These are phyloP conservation scores for Hippophae tibetana DNA, from an alignment of 306 rosid genomes.

Conservation along the genomic window DNA sequence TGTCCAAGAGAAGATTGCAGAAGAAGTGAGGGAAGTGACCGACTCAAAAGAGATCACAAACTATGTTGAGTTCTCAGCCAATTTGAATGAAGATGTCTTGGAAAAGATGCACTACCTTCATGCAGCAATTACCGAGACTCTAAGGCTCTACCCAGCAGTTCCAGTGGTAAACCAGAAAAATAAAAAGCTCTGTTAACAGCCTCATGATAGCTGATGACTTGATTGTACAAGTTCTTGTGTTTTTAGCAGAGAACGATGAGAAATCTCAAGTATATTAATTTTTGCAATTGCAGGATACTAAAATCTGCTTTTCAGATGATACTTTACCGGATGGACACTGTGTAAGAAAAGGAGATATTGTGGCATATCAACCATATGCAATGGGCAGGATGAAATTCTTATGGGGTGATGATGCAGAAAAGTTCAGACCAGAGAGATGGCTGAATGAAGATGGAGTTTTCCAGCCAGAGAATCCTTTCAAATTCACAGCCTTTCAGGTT, in stretches of 20 bases:
- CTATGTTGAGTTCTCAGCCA: conserved; percentile 33
- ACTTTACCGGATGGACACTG: conserved; percentile 60
- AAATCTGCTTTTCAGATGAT: conserved; percentile 56
- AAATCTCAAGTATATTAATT: neutral
- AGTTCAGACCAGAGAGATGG: conserved; percentile 68
- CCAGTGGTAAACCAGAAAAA: conserved; percentile 44
- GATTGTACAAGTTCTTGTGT: too few relatives aligned
- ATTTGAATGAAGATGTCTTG: conserved; percentile 41
- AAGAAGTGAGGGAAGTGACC: conserved; percentile 49
- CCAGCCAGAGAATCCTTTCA: conserved; percentile 57
- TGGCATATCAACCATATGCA: conserved; percentile 66
- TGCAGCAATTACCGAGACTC: conserved; percentile 72
- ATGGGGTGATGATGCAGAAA: conserved; percentile 81
- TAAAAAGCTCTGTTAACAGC: neutral
- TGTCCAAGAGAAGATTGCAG: conserved; percentile 50
- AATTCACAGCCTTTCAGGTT: conserved; percentile 78
- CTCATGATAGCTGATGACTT: too few relatives aligned
- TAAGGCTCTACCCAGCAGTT: conserved; percentile 69
- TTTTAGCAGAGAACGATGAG: too few relatives aligned
- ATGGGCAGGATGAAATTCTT: conserved; percentile 80
- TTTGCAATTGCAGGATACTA: conserved; percentile 47
- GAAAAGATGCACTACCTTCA: conserved; percentile 70
- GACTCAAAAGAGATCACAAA: conserved; percentile 23
- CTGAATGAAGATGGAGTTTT: conserved; percentile 49
- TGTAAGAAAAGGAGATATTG: conserved; percentile 54